These are phyloP conservation scores for Neurospora sp. DNA, from an alignment of 495 filamentous ascomycete species.

Conservation along the genomic window DNA sequence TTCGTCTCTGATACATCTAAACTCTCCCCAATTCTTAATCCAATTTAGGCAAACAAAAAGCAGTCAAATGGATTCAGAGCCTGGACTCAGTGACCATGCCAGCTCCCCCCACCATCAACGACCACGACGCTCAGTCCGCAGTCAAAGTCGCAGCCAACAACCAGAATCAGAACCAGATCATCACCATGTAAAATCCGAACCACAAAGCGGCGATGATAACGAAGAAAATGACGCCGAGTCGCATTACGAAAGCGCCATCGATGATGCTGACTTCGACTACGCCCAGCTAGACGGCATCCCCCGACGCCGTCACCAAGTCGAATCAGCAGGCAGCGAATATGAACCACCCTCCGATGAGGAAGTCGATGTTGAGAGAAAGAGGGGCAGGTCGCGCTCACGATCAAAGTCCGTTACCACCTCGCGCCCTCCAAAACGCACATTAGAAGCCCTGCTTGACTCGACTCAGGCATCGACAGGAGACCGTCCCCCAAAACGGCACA, in stretches of 20 bases:
- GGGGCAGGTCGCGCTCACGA: background rate
- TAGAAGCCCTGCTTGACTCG: background rate
- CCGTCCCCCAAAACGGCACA: slow-evolving; percentile 24
- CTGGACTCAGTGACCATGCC: background rate
- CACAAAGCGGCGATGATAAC: background rate
- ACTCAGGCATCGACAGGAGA: background rate
- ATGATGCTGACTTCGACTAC: background rate
- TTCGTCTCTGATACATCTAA: too few relatives aligned
- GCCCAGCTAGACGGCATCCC: background rate
- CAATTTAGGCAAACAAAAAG: too few relatives aligned
- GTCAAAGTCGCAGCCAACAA: background rate
- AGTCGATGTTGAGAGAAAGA: background rate
- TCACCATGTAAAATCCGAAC: background rate
- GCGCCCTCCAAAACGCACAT: background rate
- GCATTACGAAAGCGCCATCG: background rate
- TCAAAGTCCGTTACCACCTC: background rate
- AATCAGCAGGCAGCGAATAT: background rate
- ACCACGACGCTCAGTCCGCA: background rate
- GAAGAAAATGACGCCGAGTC: background rate
- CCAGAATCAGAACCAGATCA: background rate
- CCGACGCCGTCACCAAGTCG: background rate
- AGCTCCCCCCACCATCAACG: background rate
- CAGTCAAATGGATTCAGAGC: background rate
- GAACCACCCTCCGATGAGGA: background rate
- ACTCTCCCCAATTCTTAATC: too few relatives aligned